phyloP scores from a whole-genome alignment of 2,329 filamentous ascomycete genomes.

The Ceratocystis destructans region DNA sequence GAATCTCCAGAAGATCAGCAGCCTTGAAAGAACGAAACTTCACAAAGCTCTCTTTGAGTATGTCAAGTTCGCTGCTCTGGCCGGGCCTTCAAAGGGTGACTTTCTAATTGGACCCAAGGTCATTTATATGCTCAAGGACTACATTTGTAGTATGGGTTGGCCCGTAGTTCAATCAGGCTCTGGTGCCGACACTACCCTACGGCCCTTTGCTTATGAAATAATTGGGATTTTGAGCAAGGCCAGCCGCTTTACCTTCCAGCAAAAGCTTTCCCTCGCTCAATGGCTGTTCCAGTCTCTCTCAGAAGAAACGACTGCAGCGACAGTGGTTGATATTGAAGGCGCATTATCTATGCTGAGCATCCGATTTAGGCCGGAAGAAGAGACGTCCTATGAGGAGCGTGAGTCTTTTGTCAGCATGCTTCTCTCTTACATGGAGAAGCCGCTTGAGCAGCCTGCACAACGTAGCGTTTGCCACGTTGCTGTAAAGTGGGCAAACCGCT shows the following conservation, averaged over 20 bases:
- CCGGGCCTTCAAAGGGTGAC: constrained; percentile 44
- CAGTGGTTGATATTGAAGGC: constrained; percentile 79
- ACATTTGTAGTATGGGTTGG: constrained; percentile 73
- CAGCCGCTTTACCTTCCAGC: constrained; percentile 40
- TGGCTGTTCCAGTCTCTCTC: constrained; percentile 79
- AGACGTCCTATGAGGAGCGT: constrained; percentile 9
- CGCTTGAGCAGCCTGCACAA: constrained; percentile 38
- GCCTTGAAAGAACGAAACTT: constrained; percentile 65
- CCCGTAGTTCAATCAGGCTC: constrained; percentile 48
- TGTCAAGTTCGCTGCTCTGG: constrained; percentile 71
- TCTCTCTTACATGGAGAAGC: constrained; percentile 50
- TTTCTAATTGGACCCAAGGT: constrained; percentile 56
- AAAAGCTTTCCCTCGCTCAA: constrained; percentile 41
- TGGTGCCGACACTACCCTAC: constrained; percentile 49
- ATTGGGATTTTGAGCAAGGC: constrained; percentile 67
- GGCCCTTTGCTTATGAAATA: constrained; percentile 76
- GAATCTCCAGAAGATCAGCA: constrained; percentile 29
- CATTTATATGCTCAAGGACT: constrained; percentile 54
- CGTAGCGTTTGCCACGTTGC: constrained; percentile 68
- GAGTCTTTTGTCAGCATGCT: constrained; percentile 40
- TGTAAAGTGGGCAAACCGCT: constrained; percentile 81
- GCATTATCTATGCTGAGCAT: constrained; percentile 59
- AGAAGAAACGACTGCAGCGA: constrained; percentile 60
- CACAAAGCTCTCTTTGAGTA: constrained; percentile 74
- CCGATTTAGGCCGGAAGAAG: constrained; percentile 29